These are phyloP conservation scores for Fusarium heterosporum DNA, from an alignment of 2,329 filamentous ascomycete genomes.

Conservation along the genomic window DNA sequence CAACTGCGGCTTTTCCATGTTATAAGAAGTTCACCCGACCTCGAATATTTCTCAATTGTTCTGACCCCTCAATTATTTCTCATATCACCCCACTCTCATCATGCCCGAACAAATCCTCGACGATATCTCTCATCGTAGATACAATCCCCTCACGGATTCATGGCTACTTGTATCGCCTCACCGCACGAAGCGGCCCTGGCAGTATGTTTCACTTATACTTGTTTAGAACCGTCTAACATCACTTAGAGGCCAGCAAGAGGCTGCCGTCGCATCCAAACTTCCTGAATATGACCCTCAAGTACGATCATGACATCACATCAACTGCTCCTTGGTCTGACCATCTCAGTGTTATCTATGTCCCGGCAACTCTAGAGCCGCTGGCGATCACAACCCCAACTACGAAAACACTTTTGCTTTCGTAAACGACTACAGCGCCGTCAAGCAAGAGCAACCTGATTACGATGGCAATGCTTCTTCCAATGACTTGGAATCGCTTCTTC, in stretches of 20 bases:
- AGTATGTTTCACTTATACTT: conserved; percentile 68
- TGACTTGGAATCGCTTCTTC: conserved; percentile 78
- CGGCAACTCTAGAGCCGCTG: conserved; percentile 87
- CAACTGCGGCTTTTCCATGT: background rate
- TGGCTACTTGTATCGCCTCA: conserved; percentile 97
- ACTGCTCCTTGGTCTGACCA: conserved; percentile 15
- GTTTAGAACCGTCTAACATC: conserved; percentile 12
- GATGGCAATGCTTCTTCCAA: conserved; percentile 55
- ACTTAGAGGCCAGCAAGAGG: conserved; percentile 80
- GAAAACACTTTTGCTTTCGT: conserved; percentile 91
- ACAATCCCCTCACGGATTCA: conserved; percentile 88
- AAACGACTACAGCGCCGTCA: conserved; percentile 97
- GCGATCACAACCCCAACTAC: conserved; percentile 88
- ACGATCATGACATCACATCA: conserved; percentile 43
- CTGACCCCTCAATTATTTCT: conserved; percentile 11
- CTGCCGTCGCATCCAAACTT: conserved; percentile 72
- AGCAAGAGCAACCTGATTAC: conserved; percentile 90
- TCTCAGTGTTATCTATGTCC: conserved; percentile 91
- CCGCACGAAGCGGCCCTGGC: conserved; percentile 96
- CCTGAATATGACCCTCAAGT: conserved; percentile 85
- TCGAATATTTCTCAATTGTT: background rate
- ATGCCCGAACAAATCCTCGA: conserved; percentile 85
- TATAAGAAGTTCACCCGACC: conserved; percentile 9
- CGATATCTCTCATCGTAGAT: conserved; percentile 96
- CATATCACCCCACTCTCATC: conserved; percentile 42